Evolutionary conservation across 768 basidiomycete species (phyloP).

Genomic region (Heimioporus sp.): DNA sequence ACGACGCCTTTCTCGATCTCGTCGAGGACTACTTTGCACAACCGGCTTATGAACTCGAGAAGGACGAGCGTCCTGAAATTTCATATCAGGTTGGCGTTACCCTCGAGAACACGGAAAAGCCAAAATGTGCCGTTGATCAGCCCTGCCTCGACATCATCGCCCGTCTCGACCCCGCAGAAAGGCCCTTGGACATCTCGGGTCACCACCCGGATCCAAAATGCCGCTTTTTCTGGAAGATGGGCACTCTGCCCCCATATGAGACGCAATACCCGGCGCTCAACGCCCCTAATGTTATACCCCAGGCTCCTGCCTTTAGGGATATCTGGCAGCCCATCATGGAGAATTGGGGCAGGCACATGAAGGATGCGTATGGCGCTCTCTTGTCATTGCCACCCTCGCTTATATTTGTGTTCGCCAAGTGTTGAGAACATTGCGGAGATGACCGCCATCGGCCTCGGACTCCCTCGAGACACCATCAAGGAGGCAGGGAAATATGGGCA

Average conservation of each 20-base stretch:
- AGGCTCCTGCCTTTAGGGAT: conserved; percentile 50
- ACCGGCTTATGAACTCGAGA: conserved; percentile 53
- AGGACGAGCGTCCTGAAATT: conserved; percentile 82
- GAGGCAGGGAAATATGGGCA: conserved; percentile 86
- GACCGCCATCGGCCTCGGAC: conserved; percentile 79
- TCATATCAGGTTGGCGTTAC: conserved; percentile 94
- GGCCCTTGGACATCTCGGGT: conserved; percentile 80
- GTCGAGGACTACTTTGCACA: conserved; percentile 94
- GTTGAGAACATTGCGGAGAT: conserved; percentile 88
- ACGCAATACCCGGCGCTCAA: conserved; percentile 77
- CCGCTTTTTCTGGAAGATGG: conserved; percentile 91
- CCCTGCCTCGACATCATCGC: conserved; percentile 82
- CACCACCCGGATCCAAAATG: conserved; percentile 93
- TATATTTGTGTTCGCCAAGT: conserved; percentile 35
- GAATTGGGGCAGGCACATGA: conserved; percentile 88
- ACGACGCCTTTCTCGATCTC: conserved; percentile 79
- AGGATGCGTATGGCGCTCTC: conserved; percentile 61
- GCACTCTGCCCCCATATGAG: conserved; percentile 67
- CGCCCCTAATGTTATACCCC: conserved; percentile 80
- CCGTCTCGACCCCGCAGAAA: conserved; percentile 68
- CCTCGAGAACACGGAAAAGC: conserved; percentile 94
- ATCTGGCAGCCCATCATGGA: conserved; percentile 76
- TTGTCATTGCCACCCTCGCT: conserved; percentile 4
- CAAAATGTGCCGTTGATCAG: conserved; percentile 79
- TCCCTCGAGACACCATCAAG: conserved; percentile 66